Percentiles rank a stretch among this genome's conserved stretches.
phyloP scores from a whole-genome alignment of 2,329 filamentous ascomycete species.

The Hymenoscyphus scutula region DNA sequence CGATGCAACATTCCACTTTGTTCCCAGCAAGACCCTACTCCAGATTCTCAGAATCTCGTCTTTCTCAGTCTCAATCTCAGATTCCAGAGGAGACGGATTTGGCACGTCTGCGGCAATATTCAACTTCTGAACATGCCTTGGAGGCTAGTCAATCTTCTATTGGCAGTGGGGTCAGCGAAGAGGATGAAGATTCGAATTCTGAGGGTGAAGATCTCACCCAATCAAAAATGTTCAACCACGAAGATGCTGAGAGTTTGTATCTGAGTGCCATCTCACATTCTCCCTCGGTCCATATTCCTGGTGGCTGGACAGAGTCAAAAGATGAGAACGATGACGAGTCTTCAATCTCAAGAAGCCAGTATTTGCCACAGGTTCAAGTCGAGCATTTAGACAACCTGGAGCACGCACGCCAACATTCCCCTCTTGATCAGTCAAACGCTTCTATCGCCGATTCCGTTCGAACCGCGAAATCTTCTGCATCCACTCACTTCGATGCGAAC shows the following conservation, averaged over 20 bases:
- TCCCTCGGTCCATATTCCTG: conserved; percentile 29
- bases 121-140: not conserved
- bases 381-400: conserved; percentile 29
- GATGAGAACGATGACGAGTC: conserved; percentile 18
- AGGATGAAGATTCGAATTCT: conserved; percentile 15
- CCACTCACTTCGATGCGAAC: conserved; percentile 5
- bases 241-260: conserved; percentile 84
- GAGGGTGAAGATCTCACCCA: conserved; percentile 52
- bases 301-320: conserved; percentile 29
- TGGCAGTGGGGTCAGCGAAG: not conserved
- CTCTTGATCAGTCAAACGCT: conserved; percentile 11
- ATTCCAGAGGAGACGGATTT: conserved; percentile 14
- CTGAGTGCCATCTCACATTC: conserved; percentile 65
- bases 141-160: not conserved
- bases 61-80: conserved; percentile 34
- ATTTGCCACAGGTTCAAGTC: conserved; percentile 6
- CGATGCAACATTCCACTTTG: conserved; percentile 31
- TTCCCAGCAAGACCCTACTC: conserved; percentile 26
- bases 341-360: conserved; percentile 26
- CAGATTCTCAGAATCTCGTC: conserved; percentile 30
- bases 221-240: conserved; percentile 73
- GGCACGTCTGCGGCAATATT: not conserved
- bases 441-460: conserved; percentile 14
- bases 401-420: conserved; percentile 23
- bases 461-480: conserved; percentile 16